Conservation (phyloP, 192 early-diverging fungal species). For the Phlyctochytrium bullatum region DNA sequence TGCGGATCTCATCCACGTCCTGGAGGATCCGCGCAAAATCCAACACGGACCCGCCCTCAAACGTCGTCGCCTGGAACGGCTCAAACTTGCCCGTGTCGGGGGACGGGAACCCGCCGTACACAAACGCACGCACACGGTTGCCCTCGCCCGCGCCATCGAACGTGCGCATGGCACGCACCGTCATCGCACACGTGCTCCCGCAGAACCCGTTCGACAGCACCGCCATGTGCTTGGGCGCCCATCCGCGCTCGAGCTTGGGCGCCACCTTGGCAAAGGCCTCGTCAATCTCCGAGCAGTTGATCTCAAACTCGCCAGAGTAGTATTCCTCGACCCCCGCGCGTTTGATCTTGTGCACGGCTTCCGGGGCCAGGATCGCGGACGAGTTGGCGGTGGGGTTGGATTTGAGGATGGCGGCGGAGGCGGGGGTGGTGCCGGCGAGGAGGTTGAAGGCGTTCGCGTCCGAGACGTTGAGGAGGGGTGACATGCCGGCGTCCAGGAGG, state of each 20-base stretch:
- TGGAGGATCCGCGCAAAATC: background rate
- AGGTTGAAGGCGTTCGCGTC: background rate
- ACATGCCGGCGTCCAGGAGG: background rate
- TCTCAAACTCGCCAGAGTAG: slow-evolving; percentile 3
- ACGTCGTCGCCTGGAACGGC: slow-evolving; percentile 10
- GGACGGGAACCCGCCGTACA: slow-evolving; percentile 2
- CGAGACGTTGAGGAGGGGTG: background rate
- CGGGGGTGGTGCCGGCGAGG: background rate
- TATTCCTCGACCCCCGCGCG: background rate
- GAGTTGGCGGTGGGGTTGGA: too few relatives aligned
- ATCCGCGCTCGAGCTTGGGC: slow-evolving; percentile 8
- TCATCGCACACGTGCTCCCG: slow-evolving; percentile 8
- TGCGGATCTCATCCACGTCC: background rate
- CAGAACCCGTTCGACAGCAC: slow-evolving; percentile 12
- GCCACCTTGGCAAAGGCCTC: background rate
- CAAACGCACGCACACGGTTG: background rate
- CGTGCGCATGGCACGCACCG: background rate
- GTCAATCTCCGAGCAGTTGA: background rate
- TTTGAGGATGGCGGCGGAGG: too few relatives aligned
- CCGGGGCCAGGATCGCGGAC: background rate
- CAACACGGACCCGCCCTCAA: slow-evolving; percentile 13
- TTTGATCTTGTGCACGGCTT: background rate
- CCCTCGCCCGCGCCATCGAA: too few relatives aligned
- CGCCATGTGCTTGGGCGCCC: background rate
- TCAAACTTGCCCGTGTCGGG: background rate